Evolutionary conservation across 1,284 basidiomycete genomes (phyloP), one percentile per base, ranked within the genome.

Genomic region (Fomes fomentarius): DNA sequence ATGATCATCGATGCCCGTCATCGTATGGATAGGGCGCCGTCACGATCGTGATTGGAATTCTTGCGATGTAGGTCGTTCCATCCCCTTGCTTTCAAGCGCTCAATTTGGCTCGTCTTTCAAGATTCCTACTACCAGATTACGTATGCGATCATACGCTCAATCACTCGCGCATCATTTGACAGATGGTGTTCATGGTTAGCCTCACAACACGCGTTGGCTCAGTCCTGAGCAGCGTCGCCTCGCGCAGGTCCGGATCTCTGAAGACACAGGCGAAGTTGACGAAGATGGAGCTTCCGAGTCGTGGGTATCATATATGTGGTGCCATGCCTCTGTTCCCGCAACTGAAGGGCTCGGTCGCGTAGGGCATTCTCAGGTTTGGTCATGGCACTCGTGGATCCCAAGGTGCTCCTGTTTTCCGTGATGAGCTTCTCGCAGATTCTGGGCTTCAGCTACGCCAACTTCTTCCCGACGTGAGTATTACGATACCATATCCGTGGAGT

Each of bases 251-350:
- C 82, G 91, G 6, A 77, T 93, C 28, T 79, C 85, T 0, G 89
- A 91, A 66, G 89, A 92, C 65, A 83, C 81, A 15, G 87, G 87
- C 1, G 87, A 88, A 70, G 83, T 83, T 0, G 86, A 89, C 58
- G 71, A 80, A 56, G 85, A 87, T 61, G 76, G 76, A 37, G 66
- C 68, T 0, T 68, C 78, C 38, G 79, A 83, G 44, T 80, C 82
- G 83, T 85, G 60, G 41, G 82, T 73, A 14, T n/a, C n/a, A n/a
- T n/a, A n/a, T n/a, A n/a, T n/a, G n/a, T n/a, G n/a, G n/a, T n/a
- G n/a, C n/a, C n/a, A n/a, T n/a, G n/a, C n/a, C n/a, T n/a, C n/a
- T n/a, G n/a, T n/a, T n/a, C n/a, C n/a, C n/a, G n/a, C n/a, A n/a
- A n/a, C n/a, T n/a, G n/a, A n/a, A n/a, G n/a, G n/a, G n/a, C n/a